Conservation (phyloP, 352 stramenopile species). For the Pythium brachiatum region DNA sequence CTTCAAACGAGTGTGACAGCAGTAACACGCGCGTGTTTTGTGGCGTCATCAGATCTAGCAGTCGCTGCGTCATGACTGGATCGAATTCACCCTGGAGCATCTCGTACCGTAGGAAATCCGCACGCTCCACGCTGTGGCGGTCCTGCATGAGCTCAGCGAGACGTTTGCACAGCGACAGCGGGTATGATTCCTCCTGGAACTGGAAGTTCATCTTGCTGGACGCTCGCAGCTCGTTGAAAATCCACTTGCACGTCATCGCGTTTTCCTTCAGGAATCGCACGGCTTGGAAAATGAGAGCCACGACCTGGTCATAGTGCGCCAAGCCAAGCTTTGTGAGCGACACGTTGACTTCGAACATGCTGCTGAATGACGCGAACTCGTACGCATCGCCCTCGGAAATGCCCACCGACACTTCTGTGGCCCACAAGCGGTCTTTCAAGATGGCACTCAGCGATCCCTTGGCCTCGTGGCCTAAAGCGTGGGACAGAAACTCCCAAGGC, state of each 20-base stretch:
- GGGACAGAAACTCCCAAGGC: conserved; percentile 38
- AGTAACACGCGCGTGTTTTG: conserved; percentile 60
- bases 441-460: conserved; percentile 31
- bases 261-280: conserved; percentile 17
- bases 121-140: conserved; percentile 34
- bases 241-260: conserved; percentile 20
- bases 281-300: conserved; percentile 29
- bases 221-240: conserved; percentile 38
- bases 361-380: conserved; percentile 40
- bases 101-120: conserved; percentile 60
- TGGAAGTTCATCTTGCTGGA: conserved; percentile 32
- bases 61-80: conserved; percentile 8
- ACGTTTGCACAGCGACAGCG: conserved; percentile 36
- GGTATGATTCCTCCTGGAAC: conserved; percentile 30
- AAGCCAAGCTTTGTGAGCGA: conserved; percentile 32
- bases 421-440: conserved; percentile 31
- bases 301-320: conserved; percentile 31
- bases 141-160: conserved; percentile 61
- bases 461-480: conserved; percentile 42
- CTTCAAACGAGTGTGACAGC: conserved; percentile 45
- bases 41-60: conserved; percentile 46
- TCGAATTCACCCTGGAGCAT: conserved; percentile 52
- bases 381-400: conserved; percentile 40
- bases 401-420: conserved; percentile 33
- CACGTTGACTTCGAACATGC: conserved; percentile 41